Percentiles rank a stretch among this genome's conserved stretches.
phyloP scores from a whole-genome alignment of 805 yeast species.

The Teunomyces pallodes region DNA sequence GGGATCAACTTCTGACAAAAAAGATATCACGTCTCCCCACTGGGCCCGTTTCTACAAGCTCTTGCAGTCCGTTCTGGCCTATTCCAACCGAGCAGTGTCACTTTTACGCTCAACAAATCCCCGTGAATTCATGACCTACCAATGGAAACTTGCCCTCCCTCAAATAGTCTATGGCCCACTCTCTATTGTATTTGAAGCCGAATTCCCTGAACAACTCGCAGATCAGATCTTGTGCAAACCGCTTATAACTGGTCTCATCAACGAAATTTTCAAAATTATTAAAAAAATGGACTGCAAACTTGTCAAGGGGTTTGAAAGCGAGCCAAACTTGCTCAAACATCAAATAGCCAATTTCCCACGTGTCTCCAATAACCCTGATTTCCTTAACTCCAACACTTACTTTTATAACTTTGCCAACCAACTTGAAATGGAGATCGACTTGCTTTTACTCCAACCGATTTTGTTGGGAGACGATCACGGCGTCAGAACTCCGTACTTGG shows the following conservation, averaged over 20 bases:
- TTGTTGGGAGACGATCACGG: constrained; percentile 85
- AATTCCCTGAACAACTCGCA: constrained; percentile 55
- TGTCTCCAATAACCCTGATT: constrained; percentile 23
- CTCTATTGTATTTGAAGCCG: constrained; percentile 68
- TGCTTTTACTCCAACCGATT: constrained; percentile 80
- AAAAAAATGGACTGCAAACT: constrained; percentile 76
- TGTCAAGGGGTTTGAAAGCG: constrained; percentile 68
- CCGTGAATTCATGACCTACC: constrained; percentile 63
- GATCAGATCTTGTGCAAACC: constrained; percentile 82
- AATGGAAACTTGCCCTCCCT: constrained; percentile 85
- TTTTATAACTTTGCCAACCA: constrained; percentile 63
- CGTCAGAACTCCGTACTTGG: constrained; percentile 86
- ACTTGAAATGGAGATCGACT: constrained; percentile 61
- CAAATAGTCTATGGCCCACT: constrained; percentile 76
- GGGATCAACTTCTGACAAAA: constrained; percentile 21
- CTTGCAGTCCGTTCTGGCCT: constrained; percentile 34
- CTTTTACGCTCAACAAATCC: constrained; percentile 51
- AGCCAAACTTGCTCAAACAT: constrained; percentile 52
- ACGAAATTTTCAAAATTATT: constrained; percentile 70
- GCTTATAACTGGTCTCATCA: constrained; percentile 71
- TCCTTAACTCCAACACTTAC: constrained; percentile 51
- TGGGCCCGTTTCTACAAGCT: constrained; percentile 26
- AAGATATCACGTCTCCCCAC: constrained; percentile 11
- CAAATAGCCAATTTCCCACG: constrained; percentile 49
- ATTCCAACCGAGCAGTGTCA: constrained; percentile 36